Evolutionary conservation across 257 asterid species (phyloP).

Genomic region (Nicotiana otophora): DNA sequence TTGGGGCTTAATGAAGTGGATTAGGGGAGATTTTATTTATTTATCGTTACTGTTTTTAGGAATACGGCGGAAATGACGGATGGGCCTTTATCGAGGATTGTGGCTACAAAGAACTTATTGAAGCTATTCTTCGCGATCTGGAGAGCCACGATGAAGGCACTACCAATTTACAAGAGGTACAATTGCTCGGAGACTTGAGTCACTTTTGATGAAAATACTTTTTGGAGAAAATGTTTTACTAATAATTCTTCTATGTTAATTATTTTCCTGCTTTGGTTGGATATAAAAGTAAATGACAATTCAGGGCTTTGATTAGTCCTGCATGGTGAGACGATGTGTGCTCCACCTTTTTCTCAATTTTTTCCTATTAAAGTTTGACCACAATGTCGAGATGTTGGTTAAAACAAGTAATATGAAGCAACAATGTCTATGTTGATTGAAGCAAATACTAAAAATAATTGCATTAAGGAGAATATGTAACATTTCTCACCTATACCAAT

Average conservation of each 20-base stretch:
- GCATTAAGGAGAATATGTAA: background rate
- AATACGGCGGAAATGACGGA: slow-evolving; percentile 15
- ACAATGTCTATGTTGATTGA: background rate
- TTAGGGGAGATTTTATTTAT: background rate
- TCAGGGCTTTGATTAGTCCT: too few species aligned
- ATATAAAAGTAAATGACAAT: background rate
- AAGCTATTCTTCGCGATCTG: slow-evolving; percentile 20
- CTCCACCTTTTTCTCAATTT: too few species aligned
- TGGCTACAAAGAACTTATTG: slow-evolving; percentile 17
- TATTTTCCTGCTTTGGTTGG: background rate
- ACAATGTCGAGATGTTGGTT: background rate
- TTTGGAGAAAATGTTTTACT: background rate
- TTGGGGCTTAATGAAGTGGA: background rate
- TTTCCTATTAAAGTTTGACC: background rate
- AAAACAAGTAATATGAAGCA: background rate
- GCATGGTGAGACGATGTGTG: too few species aligned
- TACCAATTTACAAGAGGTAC: too few species aligned
- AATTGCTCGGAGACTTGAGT: background rate
- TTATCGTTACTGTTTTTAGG: slow-evolving; percentile 10
- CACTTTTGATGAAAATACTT: background rate
- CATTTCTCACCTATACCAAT: background rate
- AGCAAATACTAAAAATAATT: background rate
- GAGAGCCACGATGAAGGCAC: background rate
- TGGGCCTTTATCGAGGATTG: slow-evolving; percentile 28
- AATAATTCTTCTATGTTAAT: background rate